Evolutionary conservation across 1,284 basidiomycete genomes (phyloP), one percentile per base, ranked within the genome.

Genomic region (Tilletia indica): DNA sequence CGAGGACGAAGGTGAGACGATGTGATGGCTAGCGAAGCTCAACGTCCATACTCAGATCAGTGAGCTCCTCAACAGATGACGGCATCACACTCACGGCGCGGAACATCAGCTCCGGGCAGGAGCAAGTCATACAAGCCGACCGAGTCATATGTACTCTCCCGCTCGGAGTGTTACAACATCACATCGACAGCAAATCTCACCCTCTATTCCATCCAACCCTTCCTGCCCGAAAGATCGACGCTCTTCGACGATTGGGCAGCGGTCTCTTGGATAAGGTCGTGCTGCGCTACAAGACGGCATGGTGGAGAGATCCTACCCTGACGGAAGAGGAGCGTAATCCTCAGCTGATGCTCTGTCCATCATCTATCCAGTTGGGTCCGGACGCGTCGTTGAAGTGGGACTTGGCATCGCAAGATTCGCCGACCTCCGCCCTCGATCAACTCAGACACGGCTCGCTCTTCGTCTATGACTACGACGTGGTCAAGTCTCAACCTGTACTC

Each of bases 181-280:
- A 54, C 16, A 19, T 54, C 51, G 6, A 2, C 1, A 19, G n/a
- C 8, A 8, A 19, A 0, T 54, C 51, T 14, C 34, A 16, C 2
- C 39, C 67, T 9, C 19, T 4, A 2, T 72, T 72, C 51, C 8
- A 3, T 1, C 71, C 68, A 12, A 2, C 71, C n/a, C 54, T 69
- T 9, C 51, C 67, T 9, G 31, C 16, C 0, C 38, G 71, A 11
- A 25, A 56, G 16, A 4, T 19, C 16, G 67, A 34, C 14, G 58
- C 71, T n/a, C 42, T 72, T 3, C 11, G 39, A 25, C n/a, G 67
- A 19, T 9, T 72, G 19, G 71, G 71, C 16, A 72, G 51, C 66
- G 71, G 71, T 3, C 67, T 72, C 0, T 56, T 72, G 21, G 36
- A 72, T 51, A 72, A 72, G 68, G 36, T 72, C 34, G 66, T 72